Base-by-base conservation (phyloP, 2,329 filamentous ascomycete species). In the Ascochyta lentis region DNA sequence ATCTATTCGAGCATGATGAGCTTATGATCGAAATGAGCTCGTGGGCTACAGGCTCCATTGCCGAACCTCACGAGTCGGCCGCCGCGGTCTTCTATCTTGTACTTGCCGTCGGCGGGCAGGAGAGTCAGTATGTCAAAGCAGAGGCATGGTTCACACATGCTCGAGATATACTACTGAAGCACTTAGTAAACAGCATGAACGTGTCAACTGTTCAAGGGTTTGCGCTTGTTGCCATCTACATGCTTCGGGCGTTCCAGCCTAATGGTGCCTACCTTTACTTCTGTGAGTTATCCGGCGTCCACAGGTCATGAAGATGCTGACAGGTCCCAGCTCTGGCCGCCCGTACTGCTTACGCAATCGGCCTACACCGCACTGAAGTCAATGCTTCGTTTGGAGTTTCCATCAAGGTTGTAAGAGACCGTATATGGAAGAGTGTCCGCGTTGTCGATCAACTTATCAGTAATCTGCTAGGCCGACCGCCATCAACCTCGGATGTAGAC, bases 201-300 rank as follows among this genome's bases (percentile, higher is more conserved):
- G 74, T 82, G 3, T 71, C 78, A 42, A 82, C 80, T 0, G 80
- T 84, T 2, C 81, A 83, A 61, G 80, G 80, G 1, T 83, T 83
- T 60, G 72, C 80, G 6, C 61, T 83, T 15, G 76, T 83, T n/a
- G 78, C 80, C 0, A 77, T 83, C 58, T 83, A 79, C 60, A 80
- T 83, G 79, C 72, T 84, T 3, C 73, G 80, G 26, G 79, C 79
- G 10, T 82, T 79, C 52, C 78, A 82, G 39, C 79, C 80, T 10
- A 84, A 84, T 55, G 81, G 80, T 1, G 81, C 81, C 6, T 83
- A 81, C 50, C 76, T 83, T 62, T 80, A 82, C 43, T 77, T 83
- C 16, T 81, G 80, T 55, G 58, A 55, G 39, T 29, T 26, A 6
- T 8, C 4, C 6, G 10, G 9, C 19, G 16, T 23, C 24, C 43